Evolutionary conservation across 345 rosid genomes (phyloP), one percentile per base, ranked within the genome.

Genomic region (Arabidopsis arenosa): DNA sequence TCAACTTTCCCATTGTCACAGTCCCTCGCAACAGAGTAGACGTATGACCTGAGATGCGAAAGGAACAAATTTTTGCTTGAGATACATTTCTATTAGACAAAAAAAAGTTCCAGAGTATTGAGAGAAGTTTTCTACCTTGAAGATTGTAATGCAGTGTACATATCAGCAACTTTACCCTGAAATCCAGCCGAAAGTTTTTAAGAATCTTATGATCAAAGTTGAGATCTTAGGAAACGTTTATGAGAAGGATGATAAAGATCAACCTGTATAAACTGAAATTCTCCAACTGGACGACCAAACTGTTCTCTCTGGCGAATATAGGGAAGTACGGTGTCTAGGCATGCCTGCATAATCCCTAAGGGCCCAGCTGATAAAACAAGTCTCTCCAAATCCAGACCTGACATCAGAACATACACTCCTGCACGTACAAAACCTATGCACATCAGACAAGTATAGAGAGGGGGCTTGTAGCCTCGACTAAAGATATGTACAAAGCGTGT

Each of bases 331-430:
- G 73, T 87, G 81, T 94, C 98, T 53, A 94, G 91, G 77, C 96
- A 90, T 74, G 96, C 93, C 83, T 94, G 97, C 97, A 94, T 94
- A 73, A 94, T 94, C 64, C 97, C 97, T 40, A 94, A 73, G 5
- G 98, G 98, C 18, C 97, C 97, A 83, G 91, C 89, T 48, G 97
- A 88, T 83, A 94, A 88, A 53, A 94, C 91, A 82, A 90, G 97
- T 80, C 97, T 85, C 84, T 94, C 97, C 82, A 94, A 82, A 88
- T 92, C 98, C 6, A 94, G 88, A 66, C 98, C 96, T 0, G 98
- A 92, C 97, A 94, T 94, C 88, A 94, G 83, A 69, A 92, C 93
- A 79, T 92, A 92, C 54, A 89, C 98, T 44, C 97, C 97, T 92
- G 87, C 75, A 82, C 15, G 59, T 72, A 41, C 15, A 65, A 43